Conservation (phyloP, 352 stramenopile species). For the Phytophthora sansomeana region DNA sequence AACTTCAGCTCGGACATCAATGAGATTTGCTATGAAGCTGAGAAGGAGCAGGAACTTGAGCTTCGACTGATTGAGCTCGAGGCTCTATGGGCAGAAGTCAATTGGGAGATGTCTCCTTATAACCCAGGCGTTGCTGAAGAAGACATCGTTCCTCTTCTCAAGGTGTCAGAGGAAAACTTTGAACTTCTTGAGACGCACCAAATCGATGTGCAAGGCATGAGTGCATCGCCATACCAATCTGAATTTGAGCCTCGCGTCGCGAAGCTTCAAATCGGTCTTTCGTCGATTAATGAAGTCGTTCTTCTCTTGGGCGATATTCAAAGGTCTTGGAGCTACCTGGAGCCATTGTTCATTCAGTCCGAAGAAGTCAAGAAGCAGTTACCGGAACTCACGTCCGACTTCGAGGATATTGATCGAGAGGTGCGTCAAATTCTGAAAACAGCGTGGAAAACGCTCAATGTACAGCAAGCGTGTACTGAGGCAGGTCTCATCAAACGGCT, state of each 20-base stretch:
- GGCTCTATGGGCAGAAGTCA: slow-evolving; percentile 92
- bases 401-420: slow-evolving; percentile 95
- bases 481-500: slow-evolving; percentile 89
- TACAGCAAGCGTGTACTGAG: slow-evolving; percentile 92
- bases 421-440: slow-evolving; percentile 89
- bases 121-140: slow-evolving; percentile 80
- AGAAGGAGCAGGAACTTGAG: slow-evolving; percentile 97
- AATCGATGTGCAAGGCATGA: slow-evolving; percentile 97
- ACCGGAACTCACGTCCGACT: slow-evolving; percentile 93
- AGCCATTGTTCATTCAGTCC: slow-evolving; percentile 96
- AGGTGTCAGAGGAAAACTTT: slow-evolving; percentile 96
- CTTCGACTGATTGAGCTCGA: slow-evolving; percentile 91
- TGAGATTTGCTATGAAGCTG: slow-evolving; percentile 96
- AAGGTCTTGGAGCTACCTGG: slow-evolving; percentile 96
- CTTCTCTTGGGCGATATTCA: slow-evolving; percentile 96
- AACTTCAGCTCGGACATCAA: slow-evolving; percentile 96
- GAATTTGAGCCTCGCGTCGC: slow-evolving; percentile 95
- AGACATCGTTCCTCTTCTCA: slow-evolving; percentile 90
- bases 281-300: slow-evolving; percentile 94
- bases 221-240: slow-evolving; percentile 94
- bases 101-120: slow-evolving; percentile 95
- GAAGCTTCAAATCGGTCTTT: slow-evolving; percentile 87
- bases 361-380: slow-evolving; percentile 97
- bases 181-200: slow-evolving; percentile 97
- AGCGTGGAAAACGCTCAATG: slow-evolving; percentile 91